Base-by-base conservation (phyloP, 208 protist genomes). In the Leishmania guyanensis region DNA sequence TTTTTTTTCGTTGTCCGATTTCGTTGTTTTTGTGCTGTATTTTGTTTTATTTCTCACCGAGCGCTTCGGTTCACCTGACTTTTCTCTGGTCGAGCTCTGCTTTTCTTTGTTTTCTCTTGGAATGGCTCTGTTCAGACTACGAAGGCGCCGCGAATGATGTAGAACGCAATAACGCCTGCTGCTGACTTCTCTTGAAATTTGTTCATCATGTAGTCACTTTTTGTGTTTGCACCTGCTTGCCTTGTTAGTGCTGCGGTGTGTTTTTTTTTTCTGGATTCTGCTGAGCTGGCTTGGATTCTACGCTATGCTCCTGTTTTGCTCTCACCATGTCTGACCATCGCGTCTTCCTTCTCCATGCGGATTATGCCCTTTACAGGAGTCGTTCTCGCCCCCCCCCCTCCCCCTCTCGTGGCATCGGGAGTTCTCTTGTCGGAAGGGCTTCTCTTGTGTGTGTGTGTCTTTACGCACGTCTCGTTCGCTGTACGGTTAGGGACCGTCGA, bases 101-200 rank as follows among this genome's bases (percentile, higher is more conserved):
- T 64, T 17, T n/a, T 64, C 0, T 72, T 85, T 86, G 83, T 79
- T 60, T 68, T 54, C 66, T 64, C 53, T 80, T 77, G 43, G 43
- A 46, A 46, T 46, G 43, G 2, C 43, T 46, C 43, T 4, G 43
- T 4, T 46, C 43, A 46, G 43, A 46, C 43, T 46, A 46, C 43
- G 4, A 46, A 46, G 43, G 43, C 43, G 43, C 43, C 4, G 43
- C 43, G 43, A 46, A 46, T 4, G 43, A 46, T 46, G 2, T 4
- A 46, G 43, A 46, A 46, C 43, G 43, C 43, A 6, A 46, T 26
- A 17, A 29, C 58, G 20, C 58, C 20, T 64, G 71, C 43, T 50
- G 9, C 58, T 79, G 46, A 10, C 5, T 64, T 64, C 58, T n/a
- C 58, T 64, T n/a, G 43, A 46, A 46, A 46, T 46, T 46, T 46